phyloP scores from a whole-genome alignment of 2,329 filamentous ascomycete species.

The Rhynchosporium agropyri region DNA sequence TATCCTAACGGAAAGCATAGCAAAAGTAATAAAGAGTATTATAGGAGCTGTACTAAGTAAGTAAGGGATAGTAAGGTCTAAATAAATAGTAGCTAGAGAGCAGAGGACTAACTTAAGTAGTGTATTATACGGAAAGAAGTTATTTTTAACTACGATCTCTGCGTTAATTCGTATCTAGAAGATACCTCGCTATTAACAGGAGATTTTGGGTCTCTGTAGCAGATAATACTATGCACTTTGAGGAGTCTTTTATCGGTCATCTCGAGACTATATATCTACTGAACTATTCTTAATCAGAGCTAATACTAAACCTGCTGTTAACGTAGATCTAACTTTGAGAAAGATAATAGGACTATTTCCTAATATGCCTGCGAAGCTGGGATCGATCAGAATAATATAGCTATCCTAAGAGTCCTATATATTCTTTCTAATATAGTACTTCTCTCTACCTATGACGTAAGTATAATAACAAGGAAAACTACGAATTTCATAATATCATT shows the following conservation, averaged over 20 bases:
- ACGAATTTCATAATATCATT: too few relatives aligned
- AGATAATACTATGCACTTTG: neutral
- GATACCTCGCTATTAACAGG: neutral
- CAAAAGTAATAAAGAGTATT: constrained; percentile 7
- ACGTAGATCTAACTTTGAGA: too few relatives aligned
- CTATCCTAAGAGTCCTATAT: too few relatives aligned
- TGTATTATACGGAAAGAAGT: constrained; percentile 5
- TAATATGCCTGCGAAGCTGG: too few relatives aligned
- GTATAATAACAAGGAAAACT: too few relatives aligned
- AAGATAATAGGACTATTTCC: too few relatives aligned
- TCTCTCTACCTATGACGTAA: too few relatives aligned
- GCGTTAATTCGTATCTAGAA: neutral
- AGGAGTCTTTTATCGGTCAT: neutral
- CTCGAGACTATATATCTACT: too few relatives aligned
- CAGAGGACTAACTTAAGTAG: constrained; percentile 2
- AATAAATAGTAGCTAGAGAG: constrained; percentile 6
- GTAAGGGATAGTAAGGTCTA: neutral
- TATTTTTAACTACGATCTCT: constrained; percentile 8
- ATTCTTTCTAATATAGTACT: too few relatives aligned
- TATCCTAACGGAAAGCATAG: constrained; percentile 9
- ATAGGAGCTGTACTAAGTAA: constrained; percentile 2
- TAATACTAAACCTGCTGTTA: too few relatives aligned
- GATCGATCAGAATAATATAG: too few relatives aligned
- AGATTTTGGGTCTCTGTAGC: neutral
- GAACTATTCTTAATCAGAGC: too few relatives aligned